phyloP scores from a whole-genome alignment of 768 basidiomycete genomes.

The Trametes maxima region DNA sequence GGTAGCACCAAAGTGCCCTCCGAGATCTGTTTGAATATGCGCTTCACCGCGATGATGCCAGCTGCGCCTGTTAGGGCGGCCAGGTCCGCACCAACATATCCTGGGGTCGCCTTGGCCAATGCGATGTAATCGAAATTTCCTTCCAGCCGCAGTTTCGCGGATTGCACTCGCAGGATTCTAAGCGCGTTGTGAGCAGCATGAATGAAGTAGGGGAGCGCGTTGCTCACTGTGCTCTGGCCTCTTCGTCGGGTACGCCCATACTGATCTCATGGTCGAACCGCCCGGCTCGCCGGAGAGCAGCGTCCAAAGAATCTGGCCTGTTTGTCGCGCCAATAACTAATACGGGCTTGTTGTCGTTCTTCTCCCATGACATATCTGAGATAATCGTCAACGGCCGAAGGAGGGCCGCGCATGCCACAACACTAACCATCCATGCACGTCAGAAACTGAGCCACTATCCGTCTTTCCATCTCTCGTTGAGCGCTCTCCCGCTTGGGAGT shows the following conservation, averaged over 20 bases:
- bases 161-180: slow-evolving; percentile 88
- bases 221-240: slow-evolving; percentile 83
- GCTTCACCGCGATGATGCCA: slow-evolving; percentile 93
- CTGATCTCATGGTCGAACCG: slow-evolving; percentile 97
- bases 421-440: slow-evolving; percentile 97
- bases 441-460: slow-evolving; percentile 96
- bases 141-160: slow-evolving; percentile 78
- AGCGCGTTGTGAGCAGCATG: background rate
- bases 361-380: slow-evolving; percentile 92
- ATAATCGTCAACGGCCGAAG: background rate
- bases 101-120: slow-evolving; percentile 92
- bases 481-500: slow-evolving; percentile 98
- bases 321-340: slow-evolving; percentile 97
- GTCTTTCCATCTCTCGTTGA: slow-evolving; percentile 96
- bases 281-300: slow-evolving; percentile 90
- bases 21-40: slow-evolving; percentile 79
- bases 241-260: slow-evolving; percentile 95
- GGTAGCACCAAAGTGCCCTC: slow-evolving; percentile 65
- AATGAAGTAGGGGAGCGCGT: background rate
- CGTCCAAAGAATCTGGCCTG: slow-evolving; percentile 91
- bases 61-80: slow-evolving; percentile 90
- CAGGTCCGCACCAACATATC: slow-evolving; percentile 96
- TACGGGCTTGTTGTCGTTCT: slow-evolving; percentile 88
- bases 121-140: slow-evolving; percentile 86
- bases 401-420: background rate